These are phyloP conservation scores for Boletellus ananas DNA, from an alignment of 768 basidiomycete genomes.

Conservation along the genomic window DNA sequence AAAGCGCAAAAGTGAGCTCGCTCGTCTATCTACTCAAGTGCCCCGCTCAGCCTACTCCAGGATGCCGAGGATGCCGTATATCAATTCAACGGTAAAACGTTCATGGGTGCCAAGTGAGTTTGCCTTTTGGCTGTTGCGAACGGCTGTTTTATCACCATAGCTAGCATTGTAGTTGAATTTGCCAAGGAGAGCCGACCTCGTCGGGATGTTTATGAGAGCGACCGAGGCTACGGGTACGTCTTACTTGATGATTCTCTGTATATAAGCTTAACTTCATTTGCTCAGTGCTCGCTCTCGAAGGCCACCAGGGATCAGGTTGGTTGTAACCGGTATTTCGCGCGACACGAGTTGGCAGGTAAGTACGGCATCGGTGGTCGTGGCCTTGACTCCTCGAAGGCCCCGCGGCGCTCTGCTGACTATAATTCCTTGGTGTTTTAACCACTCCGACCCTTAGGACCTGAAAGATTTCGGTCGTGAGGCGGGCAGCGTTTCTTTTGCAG, in stretches of 20 bases:
- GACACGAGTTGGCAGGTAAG: conserved; percentile 99
- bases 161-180: conserved; percentile 92
- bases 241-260: conserved; percentile 2
- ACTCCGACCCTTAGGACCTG: conserved; percentile 69
- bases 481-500: conserved; percentile 90
- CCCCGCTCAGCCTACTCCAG: conserved; percentile 36
- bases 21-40: conserved; percentile 1
- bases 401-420: conserved; percentile 12
- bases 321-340: conserved; percentile 85
- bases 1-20: conserved; percentile 60
- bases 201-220: conserved; percentile 66
- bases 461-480: conserved; percentile 97
- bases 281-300: conserved; percentile 62
- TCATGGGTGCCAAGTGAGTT: conserved; percentile 74
- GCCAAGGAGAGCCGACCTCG: conserved; percentile 90
- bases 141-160: background rate
- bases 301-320: conserved; percentile 77
- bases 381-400: conserved; percentile 17
- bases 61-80: conserved; percentile 94
- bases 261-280: conserved; percentile 19
- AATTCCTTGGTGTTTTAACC: conserved; percentile 15
- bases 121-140: background rate
- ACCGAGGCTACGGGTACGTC: conserved; percentile 53
- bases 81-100: conserved; percentile 82
- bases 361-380: conserved; percentile 10